Percentiles rank a stretch among this genome's conserved stretches.
Evolutionary conservation across 2,329 filamentous ascomycete species (phyloP).

Genomic region (Parastagonospora nodorum): DNA sequence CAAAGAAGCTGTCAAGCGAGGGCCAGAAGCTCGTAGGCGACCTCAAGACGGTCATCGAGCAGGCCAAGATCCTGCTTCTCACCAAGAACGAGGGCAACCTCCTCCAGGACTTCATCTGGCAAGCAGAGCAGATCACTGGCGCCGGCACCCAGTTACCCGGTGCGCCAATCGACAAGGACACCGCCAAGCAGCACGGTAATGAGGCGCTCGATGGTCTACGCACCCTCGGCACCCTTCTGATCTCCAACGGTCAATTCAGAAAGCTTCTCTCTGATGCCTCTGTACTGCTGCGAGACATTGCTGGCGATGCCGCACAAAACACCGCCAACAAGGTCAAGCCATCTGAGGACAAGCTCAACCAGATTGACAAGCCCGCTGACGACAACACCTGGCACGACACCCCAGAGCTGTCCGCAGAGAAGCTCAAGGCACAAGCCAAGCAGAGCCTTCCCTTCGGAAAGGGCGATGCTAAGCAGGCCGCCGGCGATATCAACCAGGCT

Average conservation of each 20-base stretch:
- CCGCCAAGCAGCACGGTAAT: slow-evolving; percentile 80
- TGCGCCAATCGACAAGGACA: slow-evolving; percentile 74
- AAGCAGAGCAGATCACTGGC: slow-evolving; percentile 76
- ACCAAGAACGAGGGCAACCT: slow-evolving; percentile 96
- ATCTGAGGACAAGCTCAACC: slow-evolving; percentile 72
- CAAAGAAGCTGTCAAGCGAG: slow-evolving; percentile 78
- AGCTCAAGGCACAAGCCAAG: slow-evolving; percentile 71
- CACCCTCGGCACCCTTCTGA: slow-evolving; percentile 83
- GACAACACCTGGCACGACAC: slow-evolving; percentile 95
- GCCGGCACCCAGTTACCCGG: slow-evolving; percentile 66
- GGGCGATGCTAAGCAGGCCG: slow-evolving; percentile 64
- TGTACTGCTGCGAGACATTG: slow-evolving; percentile 85
- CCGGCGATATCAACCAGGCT: slow-evolving; percentile 60
- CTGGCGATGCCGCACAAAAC: slow-evolving; percentile 83
- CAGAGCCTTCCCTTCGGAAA: slow-evolving; percentile 58
- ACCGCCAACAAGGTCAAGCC: slow-evolving; percentile 78
- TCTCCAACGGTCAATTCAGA: slow-evolving; percentile 95
- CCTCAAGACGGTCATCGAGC: slow-evolving; percentile 76
- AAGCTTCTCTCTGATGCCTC: slow-evolving; percentile 83
- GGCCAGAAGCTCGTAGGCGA: slow-evolving; percentile 80
- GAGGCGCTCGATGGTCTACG: slow-evolving; percentile 83
- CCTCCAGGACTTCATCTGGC: slow-evolving; percentile 96
- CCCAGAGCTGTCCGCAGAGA: slow-evolving; percentile 74
- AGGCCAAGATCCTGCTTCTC: slow-evolving; percentile 82
- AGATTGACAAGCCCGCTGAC: slow-evolving; percentile 82